A percentile compares a stretch with the other conserved stretches of the same genome.
Evolutionary conservation across 257 asterid species (phyloP).

Genomic region (Fraxinus pennsylvanica): DNA sequence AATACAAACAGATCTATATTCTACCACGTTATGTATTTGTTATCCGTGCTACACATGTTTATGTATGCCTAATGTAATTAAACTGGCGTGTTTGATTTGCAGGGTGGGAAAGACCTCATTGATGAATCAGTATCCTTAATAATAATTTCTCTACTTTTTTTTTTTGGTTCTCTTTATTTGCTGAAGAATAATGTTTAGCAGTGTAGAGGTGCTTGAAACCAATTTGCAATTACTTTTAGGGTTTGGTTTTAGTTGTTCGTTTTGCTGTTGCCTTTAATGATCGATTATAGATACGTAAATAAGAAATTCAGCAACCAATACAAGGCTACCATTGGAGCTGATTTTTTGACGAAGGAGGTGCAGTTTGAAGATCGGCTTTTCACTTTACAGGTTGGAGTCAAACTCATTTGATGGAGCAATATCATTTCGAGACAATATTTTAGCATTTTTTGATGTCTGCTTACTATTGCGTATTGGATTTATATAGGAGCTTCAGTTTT

Average conservation of each 20-base stretch:
- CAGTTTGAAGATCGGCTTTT: slow-evolving; percentile 53
- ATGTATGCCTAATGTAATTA: background rate
- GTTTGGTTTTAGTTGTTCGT: slow-evolving; percentile 17
- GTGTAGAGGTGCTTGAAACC: background rate
- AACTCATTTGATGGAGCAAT: background rate
- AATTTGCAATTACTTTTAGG: slow-evolving; percentile 3
- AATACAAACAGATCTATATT: background rate
- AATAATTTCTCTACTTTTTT: background rate
- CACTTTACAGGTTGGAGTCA: slow-evolving; percentile 44
- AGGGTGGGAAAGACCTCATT: slow-evolving; percentile 50
- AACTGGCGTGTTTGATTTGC: slow-evolving; percentile 21
- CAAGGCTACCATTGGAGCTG: slow-evolving; percentile 54
- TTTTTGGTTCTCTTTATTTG: background rate
- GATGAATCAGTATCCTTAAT: slow-evolving; percentile 44
- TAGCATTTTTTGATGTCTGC: background rate
- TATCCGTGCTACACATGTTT: background rate
- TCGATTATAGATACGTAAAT: slow-evolving; percentile 46
- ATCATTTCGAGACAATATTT: background rate
- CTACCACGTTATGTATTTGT: background rate
- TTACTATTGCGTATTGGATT: too few relatives aligned
- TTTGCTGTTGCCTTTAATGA: slow-evolving; percentile 27
- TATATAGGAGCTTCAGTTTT: background rate
- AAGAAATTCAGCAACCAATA: slow-evolving; percentile 53
- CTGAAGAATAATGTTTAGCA: background rate
- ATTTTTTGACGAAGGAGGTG: slow-evolving; percentile 50